Base-by-base conservation (phyloP, 148 eudicot species). In the Chenopodium formosanum region DNA sequence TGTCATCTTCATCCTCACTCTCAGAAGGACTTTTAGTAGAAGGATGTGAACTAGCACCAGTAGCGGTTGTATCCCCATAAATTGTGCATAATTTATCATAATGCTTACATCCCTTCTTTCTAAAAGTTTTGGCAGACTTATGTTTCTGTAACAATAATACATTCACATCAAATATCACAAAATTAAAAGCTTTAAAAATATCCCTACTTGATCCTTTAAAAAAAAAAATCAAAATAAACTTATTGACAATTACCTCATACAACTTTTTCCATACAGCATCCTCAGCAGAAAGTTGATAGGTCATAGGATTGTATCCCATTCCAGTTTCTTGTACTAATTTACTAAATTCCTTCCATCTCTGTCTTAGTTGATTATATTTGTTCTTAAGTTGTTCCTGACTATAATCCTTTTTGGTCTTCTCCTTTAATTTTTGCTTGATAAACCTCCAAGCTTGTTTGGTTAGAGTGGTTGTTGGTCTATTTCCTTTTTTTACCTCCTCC, bases 1-100 rank as follows among this genome's bases (percentile, higher is more conserved):
- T 19, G 16, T 75, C 67, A 77, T 37, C 53, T 58, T 44, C 79
- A n/a, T 22, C 70, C 5, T 62, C 70, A 62, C 29, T 77, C 63
- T 23, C 44, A 62, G 56, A 77, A 62, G 79, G 70, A 32, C 70
- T 77, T 77, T 77, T n/a, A 58, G 79, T 63, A 63, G 79, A 77
- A 63, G 79, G 70, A 34, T 77, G 79, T 4, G 64, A 31, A n/a
- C 2, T 31, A 31, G 48, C 56, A 22, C 70, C 52, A 23, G 70
- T 77, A 8, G 79, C 48, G 1, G 70, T 77, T 19, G 70, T 76
- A 22, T 77, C 70, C 1, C 79, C 70, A 77, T 34, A 77, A 9
- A 77, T 37, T 29, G 44, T 60, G 23, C 53, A 62, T 31, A 77
- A 37, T 4, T 23, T 23, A 23, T 23, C 23, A 23, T 23, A 23